Evolutionary conservation across 306 rosid species (phyloP), one percentile per base, ranked within the genome.

Genomic region (Myrica gale): DNA sequence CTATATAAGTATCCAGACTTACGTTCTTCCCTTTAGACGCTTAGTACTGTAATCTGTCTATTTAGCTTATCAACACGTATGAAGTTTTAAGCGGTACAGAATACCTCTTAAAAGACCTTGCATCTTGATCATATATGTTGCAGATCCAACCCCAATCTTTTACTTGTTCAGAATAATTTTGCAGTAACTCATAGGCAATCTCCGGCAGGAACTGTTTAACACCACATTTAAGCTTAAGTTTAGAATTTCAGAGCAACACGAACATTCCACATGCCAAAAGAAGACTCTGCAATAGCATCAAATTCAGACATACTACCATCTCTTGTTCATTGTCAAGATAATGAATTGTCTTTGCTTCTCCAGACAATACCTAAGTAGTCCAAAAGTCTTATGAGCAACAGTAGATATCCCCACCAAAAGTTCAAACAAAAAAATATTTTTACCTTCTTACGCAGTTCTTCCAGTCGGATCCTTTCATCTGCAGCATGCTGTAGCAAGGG

Each of bases 111-210:
- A 89, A 92, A 78, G 93, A 85, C 78, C 84, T 87, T 52, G 92
- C 87, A 84, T 88, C 85, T 80, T 79, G 82, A 74, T 76, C 46
- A 82, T 88, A 91, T 76, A 85, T 80, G 83, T 88, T 95, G 84
- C 97, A 95, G 79, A 88, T 90, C 97, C 98, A 95, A 56, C 97
- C 98, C 97, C 98, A 95, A 78, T 84, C 91, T 86, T 84, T 78
- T 65, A 92, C 81, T 51, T 85, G 88, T 74, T 88, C 83, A 48
- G 88, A 73, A 83, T 90, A 95, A 80, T 84, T 88, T 62, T 90
- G 85, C 81, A 95, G 86, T 67, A 93, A 78, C 87, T 93, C 97
- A 82, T 84, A 82, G 61, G 94, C 97, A 74, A 88, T 87, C 88
- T 93, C 97, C 52, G 97, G 96, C 73, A 93, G 86, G 60, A 80